Conservation (phyloP, 768 basidiomycete genomes). For the Rhodocollybia butyracea region DNA sequence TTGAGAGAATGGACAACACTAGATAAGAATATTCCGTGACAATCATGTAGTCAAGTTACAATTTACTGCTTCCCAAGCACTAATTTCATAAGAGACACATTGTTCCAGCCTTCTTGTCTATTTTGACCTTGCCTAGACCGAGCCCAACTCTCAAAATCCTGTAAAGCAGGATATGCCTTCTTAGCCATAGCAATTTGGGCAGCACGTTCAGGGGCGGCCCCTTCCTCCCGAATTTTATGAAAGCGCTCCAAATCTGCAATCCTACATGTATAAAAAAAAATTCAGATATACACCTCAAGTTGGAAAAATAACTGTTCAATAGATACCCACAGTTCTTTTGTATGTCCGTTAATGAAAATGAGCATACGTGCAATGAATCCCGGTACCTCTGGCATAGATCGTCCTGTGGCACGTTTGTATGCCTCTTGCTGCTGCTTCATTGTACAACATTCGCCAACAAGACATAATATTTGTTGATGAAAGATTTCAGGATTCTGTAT, state of each 20-base stretch:
- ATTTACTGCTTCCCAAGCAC: background rate
- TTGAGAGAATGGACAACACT: too few relatives aligned
- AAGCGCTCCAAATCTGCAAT: background rate
- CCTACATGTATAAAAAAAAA: background rate
- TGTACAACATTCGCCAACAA: too few relatives aligned
- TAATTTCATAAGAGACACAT: background rate
- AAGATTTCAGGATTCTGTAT: background rate
- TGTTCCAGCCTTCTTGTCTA: background rate
- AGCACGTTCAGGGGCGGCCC: background rate
- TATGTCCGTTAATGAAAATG: conserved; percentile 12
- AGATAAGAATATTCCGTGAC: too few relatives aligned
- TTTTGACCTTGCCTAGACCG: background rate
- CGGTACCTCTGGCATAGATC: too few relatives aligned
- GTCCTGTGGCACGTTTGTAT: too few relatives aligned
- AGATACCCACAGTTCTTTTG: background rate
- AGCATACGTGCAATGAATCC: too few relatives aligned
- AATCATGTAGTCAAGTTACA: too few relatives aligned
- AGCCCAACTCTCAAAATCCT: too few relatives aligned
- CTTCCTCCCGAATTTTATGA: background rate
- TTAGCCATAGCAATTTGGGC: background rate
- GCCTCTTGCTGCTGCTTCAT: too few relatives aligned
- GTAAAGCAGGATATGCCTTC: background rate
- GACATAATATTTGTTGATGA: too few relatives aligned
- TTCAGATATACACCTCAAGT: background rate
- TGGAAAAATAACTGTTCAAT: background rate